Percentiles rank a stretch among this genome's conserved stretches.
phyloP scores from a whole-genome alignment of 352 stramenopile species.

The Phytopythium ostracodes region DNA sequence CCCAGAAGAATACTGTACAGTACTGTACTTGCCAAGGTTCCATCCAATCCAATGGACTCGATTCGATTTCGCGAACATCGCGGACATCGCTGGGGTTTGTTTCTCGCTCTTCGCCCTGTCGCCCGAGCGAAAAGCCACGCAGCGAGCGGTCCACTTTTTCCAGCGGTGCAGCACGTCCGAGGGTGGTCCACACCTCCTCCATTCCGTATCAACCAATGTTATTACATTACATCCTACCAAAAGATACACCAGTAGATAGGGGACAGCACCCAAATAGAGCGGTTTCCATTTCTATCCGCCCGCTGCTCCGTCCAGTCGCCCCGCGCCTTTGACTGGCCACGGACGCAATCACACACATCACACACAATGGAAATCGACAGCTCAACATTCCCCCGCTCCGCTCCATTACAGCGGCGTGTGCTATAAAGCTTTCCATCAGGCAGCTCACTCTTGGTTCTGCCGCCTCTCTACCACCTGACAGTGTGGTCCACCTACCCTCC shows the following conservation, averaged over 20 bases:
- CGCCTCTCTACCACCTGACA: neutral
- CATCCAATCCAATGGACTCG: neutral
- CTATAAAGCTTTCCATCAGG: no score
- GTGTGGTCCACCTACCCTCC: no score
- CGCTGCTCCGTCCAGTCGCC: neutral
- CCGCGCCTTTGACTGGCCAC: neutral
- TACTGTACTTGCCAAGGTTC: neutral
- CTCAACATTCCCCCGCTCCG: no score
- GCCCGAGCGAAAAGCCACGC: conserved; percentile 1
- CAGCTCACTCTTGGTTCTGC: neutral
- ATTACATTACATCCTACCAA: no score
- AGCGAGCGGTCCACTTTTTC: neutral
- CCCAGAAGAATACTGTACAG: no score
- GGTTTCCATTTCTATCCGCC: neutral
- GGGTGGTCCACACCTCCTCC: neutral
- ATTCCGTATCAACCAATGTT: neutral
- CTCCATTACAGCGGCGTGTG: neutral
- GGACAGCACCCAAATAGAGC: neutral
- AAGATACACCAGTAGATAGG: neutral
- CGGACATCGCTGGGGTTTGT: no score
- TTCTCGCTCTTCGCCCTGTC: neutral
- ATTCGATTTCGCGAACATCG: neutral
- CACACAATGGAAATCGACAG: no score
- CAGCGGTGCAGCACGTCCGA: neutral
- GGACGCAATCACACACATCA: neutral